A percentile compares a stretch with the other conserved stretches of the same genome.
Conservation (phyloP, 1,284 basidiomycete species). For the Cryptococcus sp. region DNA sequence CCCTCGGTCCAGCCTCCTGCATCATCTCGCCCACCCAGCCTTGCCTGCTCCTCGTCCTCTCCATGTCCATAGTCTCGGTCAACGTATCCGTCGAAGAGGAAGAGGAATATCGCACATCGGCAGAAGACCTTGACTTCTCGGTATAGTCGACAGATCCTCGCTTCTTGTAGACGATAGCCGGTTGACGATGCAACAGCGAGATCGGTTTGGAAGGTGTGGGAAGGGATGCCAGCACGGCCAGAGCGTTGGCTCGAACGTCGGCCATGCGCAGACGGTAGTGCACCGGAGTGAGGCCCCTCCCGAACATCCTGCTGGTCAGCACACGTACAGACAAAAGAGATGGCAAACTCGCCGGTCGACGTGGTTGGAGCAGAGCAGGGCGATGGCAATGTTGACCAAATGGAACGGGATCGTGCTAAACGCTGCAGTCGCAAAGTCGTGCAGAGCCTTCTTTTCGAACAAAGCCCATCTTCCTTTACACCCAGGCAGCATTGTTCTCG, state of each 20-base stretch:
- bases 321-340: too few relatives aligned
- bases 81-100: constrained; percentile 3
- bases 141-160: neutral
- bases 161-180: neutral
- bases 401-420: constrained; percentile 35
- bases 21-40: constrained; percentile 3
- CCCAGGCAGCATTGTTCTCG: constrained; percentile 37
- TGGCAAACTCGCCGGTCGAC: constrained; percentile 23
- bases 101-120: too few relatives aligned
- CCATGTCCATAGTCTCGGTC: constrained; percentile 2
- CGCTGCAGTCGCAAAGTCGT: constrained; percentile 19
- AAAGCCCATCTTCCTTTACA: constrained; percentile 38
- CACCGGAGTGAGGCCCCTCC: constrained; percentile 19
- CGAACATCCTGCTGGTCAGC: constrained; percentile 11
- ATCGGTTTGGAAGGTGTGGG: neutral
- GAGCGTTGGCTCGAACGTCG: constrained; percentile 12
- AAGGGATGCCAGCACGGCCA: constrained; percentile 6
- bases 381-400: constrained; percentile 30
- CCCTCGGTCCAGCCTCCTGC: constrained; percentile 6
- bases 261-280: constrained; percentile 22
- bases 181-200: neutral
- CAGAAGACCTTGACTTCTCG: too few relatives aligned
- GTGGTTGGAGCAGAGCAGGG: constrained; percentile 33
- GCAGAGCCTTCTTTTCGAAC: constrained; percentile 23
- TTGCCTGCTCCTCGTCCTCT: neutral